Conservation (phyloP, 306 rosid genomes). For the Cyclanthera cordifolia region DNA sequence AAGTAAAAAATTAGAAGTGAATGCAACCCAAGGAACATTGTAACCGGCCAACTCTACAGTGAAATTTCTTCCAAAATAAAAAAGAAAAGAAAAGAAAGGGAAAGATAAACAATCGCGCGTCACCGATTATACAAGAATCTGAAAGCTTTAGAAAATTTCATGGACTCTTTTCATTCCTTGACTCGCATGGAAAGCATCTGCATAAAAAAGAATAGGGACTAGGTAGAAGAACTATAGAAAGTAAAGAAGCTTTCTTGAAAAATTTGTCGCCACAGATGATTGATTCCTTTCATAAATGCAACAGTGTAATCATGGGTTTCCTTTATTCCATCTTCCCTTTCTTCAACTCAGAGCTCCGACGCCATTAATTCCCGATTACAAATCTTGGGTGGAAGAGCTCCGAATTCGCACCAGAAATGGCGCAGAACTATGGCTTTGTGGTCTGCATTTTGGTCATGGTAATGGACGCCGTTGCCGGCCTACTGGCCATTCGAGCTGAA, state of each 20-base stretch:
- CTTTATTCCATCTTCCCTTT: conserved; percentile 4
- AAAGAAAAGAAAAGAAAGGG: too few relatives aligned
- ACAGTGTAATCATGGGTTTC: not conserved
- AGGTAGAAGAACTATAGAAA: not conserved
- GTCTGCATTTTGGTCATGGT: conserved; percentile 41
- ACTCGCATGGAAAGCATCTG: conserved; percentile 46
- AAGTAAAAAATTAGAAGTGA: too few relatives aligned
- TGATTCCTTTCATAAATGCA: conserved; percentile 7
- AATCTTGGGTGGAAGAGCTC: not conserved
- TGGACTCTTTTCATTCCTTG: conserved; percentile 43
- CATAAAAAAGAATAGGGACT: conserved; percentile 8
- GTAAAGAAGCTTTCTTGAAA: conserved; percentile 12
- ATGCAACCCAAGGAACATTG: too few relatives aligned
- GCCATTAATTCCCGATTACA: not conserved
- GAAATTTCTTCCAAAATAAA: too few relatives aligned
- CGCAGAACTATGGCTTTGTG: conserved; percentile 36
- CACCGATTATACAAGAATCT: not conserved
- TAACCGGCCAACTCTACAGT: too few relatives aligned
- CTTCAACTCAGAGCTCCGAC: not conserved
- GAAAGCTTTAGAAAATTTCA: conserved; percentile 10
- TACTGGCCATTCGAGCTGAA: conserved; percentile 75
- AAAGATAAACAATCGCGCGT: too few relatives aligned
- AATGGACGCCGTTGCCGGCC: conserved; percentile 60
- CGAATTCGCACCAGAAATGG: conserved; percentile 30
- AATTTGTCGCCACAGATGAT: not conserved